Base-by-base conservation (phyloP, 495 filamentous ascomycete species). In the Ramalina intermedia region DNA sequence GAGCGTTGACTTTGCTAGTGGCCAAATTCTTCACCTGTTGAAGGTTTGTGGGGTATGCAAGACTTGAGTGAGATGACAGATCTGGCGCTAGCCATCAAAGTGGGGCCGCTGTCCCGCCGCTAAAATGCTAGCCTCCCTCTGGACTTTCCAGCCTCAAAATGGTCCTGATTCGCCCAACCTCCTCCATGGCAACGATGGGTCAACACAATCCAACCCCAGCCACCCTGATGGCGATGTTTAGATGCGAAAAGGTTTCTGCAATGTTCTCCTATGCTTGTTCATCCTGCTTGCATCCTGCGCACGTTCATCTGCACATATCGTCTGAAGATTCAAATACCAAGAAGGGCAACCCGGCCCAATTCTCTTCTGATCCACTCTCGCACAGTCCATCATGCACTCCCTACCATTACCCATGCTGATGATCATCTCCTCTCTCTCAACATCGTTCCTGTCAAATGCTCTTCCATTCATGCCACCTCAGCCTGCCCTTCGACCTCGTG, bases 401-500 rank as follows among this genome's bases (percentile, higher is more conserved):
- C 26, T 24, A 40, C 13, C 26, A 11, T 33, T 18, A 24, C 23
- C 23, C 23, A 24, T 24, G 35, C 37, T 50, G 27, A 35, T 36
- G 24, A 20, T 51, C 37, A 23, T 20, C 5, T 37, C 21, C n/a
- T 36, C 17, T 14, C 47, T 27, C 26, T 39, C 37, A 29, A 18
- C 47, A 14, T 16, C 21, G 16, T 23, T 21, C 14, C 21, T 49
- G 3, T 49, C 46, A n/a, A 37, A 48, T 43, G 46, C 54, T 18
- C 29, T 58, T 3, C 48, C 50, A 21, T 41, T 51, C 21, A 45
- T 23, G 18, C 20, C 41, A 7, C 38, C 13, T 39, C 35, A 51
- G 37, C 38, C 46, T 36, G 49, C 50, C 18, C 35, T 55, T 43
- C 27, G 37, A 35, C 51, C 43, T 36, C 57, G 57, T 40, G 55